Conservation (phyloP, 192 early-diverging fungal species). For the Backusella morwellensis region DNA sequence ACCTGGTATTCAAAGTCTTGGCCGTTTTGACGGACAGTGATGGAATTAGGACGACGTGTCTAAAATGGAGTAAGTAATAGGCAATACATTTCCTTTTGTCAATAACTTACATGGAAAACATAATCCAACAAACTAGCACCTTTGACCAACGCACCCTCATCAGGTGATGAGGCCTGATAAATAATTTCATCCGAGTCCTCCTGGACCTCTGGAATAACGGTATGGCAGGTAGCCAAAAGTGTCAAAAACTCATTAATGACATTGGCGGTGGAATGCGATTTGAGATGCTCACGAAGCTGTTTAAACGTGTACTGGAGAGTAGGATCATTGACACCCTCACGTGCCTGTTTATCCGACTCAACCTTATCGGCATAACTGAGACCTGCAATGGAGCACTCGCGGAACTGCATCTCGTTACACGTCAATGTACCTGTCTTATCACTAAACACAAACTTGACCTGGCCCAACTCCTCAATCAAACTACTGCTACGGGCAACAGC, state of each 20-base stretch:
- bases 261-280: constrained; percentile 55
- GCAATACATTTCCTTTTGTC: not conserved
- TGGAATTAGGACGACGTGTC: constrained; percentile 59
- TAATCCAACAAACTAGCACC: constrained; percentile 67
- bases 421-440: constrained; percentile 33
- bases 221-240: constrained; percentile 92
- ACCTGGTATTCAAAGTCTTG: constrained; percentile 79
- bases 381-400: constrained; percentile 90
- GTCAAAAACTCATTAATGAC: constrained; percentile 91
- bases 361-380: constrained; percentile 87
- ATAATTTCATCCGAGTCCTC: constrained; percentile 66
- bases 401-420: constrained; percentile 70
- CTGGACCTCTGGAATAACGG: constrained; percentile 89
- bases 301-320: constrained; percentile 65
- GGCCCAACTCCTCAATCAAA: constrained; percentile 95
- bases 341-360: constrained; percentile 83
- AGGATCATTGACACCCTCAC: constrained; percentile 61
- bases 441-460: constrained; percentile 73
- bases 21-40: constrained; percentile 44
- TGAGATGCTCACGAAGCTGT: constrained; percentile 62
- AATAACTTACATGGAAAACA: constrained; percentile 49
- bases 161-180: constrained; percentile 96
- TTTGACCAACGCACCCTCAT: constrained; percentile 92
- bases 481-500: constrained; percentile 89
- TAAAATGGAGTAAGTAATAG: not conserved